These are phyloP conservation scores for Aspergillus nidulans DNA, from an alignment of 495 filamentous ascomycete species.

Conservation along the genomic window DNA sequence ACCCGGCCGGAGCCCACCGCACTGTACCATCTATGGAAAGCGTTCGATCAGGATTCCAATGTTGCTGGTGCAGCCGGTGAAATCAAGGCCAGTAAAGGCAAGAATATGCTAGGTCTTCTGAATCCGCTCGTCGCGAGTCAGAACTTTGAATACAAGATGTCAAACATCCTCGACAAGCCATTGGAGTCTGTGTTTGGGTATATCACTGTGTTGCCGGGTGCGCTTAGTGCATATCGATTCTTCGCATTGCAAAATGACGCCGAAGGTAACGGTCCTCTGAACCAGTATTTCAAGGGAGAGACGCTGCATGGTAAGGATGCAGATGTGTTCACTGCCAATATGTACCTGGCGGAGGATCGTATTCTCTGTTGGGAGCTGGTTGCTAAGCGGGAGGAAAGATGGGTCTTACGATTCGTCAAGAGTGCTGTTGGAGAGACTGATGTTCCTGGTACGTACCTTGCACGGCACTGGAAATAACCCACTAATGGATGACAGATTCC, in stretches of 20 bases:
- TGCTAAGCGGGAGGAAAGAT: constrained; percentile 88
- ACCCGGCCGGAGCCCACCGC: constrained; percentile 81
- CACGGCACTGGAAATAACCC: not conserved
- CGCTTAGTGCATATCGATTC: constrained; percentile 91
- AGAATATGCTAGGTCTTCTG: constrained; percentile 72
- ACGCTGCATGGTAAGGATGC: constrained; percentile 94
- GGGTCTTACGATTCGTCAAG: constrained; percentile 98
- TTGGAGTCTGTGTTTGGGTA: constrained; percentile 97
- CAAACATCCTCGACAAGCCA: constrained; percentile 96
- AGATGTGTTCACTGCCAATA: constrained; percentile 98
- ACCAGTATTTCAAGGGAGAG: constrained; percentile 99
- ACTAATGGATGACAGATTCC: constrained; percentile 25
- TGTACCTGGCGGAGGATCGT: constrained; percentile 98
- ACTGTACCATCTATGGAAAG: constrained; percentile 98
- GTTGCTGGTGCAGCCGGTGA: constrained; percentile 96
- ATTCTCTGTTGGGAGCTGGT: constrained; percentile 99
- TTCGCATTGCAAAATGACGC: constrained; percentile 96
- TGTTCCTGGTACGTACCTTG: constrained; percentile 68
- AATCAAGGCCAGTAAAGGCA: constrained; percentile 93
- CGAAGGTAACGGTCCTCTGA: constrained; percentile 89
- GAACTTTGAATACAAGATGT: constrained; percentile 99
- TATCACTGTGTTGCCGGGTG: constrained; percentile 93
- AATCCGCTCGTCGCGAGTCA: constrained; percentile 96
- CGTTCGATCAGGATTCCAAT: constrained; percentile 94
- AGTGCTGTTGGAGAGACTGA: constrained; percentile 94